Base-by-base conservation (phyloP, 179 eudicot genomes). In the Drosera spatulata region DNA sequence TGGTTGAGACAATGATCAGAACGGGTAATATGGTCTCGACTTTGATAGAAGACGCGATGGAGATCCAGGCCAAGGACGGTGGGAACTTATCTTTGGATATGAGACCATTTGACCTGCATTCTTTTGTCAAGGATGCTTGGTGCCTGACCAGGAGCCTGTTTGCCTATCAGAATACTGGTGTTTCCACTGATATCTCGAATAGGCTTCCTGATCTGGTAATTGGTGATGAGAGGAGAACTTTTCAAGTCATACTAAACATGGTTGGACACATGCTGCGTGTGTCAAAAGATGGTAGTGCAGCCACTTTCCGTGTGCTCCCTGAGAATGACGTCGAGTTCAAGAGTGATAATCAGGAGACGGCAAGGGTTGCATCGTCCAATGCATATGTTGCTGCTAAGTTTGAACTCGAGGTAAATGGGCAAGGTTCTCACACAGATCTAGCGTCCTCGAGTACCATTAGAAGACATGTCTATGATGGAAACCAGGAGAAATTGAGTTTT, bases 191-290 rank as follows among this genome's bases (percentile, higher is more conserved):
- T 15, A 91, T 86, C 22, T 95, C 82, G 33, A 84, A 72, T 58
- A 62, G 79, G 2, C 68, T 91, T 61, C 93, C 95, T 0, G 73
- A 84, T 79, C 64, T 73, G 15, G 83, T 88, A 5, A 55, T 76
- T 75, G 98, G 98, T 37, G 93, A 91, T 12, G 96, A 86, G 67
- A 80, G 81, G 66, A 74, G 98, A 66, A 82, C 88, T 38, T 82
- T 91, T 63, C 98, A 91, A 79, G 96, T 88, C 39, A 81, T 91
- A 60, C 68, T 91, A 72, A 93, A 88, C 70, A 91, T 91, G 93
- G 79, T 91, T 42, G 95, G 98, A 11, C 88, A 79, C 64, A 76
- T 88, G 53, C 77, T 88, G 74, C 75, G 73, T 91, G 96, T 56
- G 90, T 53, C 77, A 80, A 33, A 77, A 74, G 41, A 67, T 13